Base-by-base conservation (phyloP, 1,284 basidiomycete genomes). In the Taiwanofungus camphoratus region DNA sequence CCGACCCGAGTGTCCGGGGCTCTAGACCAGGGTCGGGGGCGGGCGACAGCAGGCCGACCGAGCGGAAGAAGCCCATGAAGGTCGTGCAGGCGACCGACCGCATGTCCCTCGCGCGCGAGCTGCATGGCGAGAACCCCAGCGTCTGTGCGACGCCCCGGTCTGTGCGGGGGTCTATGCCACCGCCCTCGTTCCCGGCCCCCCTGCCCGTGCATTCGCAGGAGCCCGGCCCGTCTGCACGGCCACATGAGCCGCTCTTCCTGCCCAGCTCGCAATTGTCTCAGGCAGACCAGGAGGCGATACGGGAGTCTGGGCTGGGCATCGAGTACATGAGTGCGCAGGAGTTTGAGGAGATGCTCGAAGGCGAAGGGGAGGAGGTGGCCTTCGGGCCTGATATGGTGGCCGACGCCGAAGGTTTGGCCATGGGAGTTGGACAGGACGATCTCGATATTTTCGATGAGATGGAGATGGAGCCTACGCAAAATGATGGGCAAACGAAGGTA, bases 241-340 rank as follows among this genome's bases (percentile, higher is more conserved):
- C 32, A 35, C 49, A 60, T 36, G 74, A 77, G 45, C 81, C 82
- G 11, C 69, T 87, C 39, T 85, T 87, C 58, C 50, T 56, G 16
- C 82, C 80, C 8, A 56, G 59, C 13, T 77, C 78, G 19, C 83
- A 86, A 55, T 65, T 80, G 35, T 79, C 81, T 9, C 66, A 67
- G 21, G 69, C 67, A 27, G 72, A 76, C 30, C 64, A 71, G 49
- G 70, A 69, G 42, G 64, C 67, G 6, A 67, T 84, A 26, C 68
- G 68, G 37, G 69, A 70, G 27, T 77, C 78, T 3, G 82, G 82
- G 5, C 60, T 85, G 15, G 82, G 78, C 2, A 68, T 81, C 26
- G 82, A 83, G 52, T 55, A 70, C 47, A 83, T 87, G 81, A 66
- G 72, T 46, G 68, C 61, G n/a, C 70, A 77, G 15, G 80, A 84